These are phyloP conservation scores for Rhizoctonia solani DNA, from an alignment of 1,284 basidiomycete species.

Conservation along the genomic window DNA sequence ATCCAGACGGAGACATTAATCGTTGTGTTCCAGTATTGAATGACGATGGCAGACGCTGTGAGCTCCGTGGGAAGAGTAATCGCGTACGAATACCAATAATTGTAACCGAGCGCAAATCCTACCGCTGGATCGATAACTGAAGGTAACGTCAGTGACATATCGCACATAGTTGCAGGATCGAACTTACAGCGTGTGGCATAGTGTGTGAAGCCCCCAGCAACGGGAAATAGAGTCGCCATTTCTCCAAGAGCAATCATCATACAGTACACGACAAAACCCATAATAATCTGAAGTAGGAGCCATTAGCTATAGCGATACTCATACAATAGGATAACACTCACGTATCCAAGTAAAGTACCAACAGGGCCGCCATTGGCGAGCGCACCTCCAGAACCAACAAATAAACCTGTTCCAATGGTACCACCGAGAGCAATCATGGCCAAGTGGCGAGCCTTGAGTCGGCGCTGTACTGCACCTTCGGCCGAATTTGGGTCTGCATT, in stretches of 20 bases:
- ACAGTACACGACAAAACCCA: slow-evolving; percentile 47
- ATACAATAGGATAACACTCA: slow-evolving; percentile 46
- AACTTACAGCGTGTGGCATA: slow-evolving; percentile 25
- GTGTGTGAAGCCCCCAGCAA: slow-evolving; percentile 48
- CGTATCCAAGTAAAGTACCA: slow-evolving; percentile 48
- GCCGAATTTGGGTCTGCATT: slow-evolving; percentile 5
- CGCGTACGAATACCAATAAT: slow-evolving; percentile 55
- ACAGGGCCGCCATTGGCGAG: slow-evolving; percentile 52
- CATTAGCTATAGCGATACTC: slow-evolving; percentile 26
- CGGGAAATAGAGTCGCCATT: slow-evolving; percentile 51
- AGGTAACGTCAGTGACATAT: neutral
- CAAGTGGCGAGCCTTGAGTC: slow-evolving; percentile 44
- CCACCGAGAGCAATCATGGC: slow-evolving; percentile 56
- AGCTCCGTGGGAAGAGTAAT: slow-evolving; percentile 44
- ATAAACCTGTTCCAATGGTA: slow-evolving; percentile 55
- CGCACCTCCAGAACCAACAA: slow-evolving; percentile 52
- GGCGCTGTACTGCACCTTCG: slow-evolving; percentile 17
- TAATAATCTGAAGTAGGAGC: slow-evolving; percentile 2
- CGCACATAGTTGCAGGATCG: neutral
- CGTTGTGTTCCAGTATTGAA: slow-evolving; percentile 43
- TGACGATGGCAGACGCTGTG: slow-evolving; percentile 48
- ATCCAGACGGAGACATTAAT: slow-evolving; percentile 51
- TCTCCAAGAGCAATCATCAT: slow-evolving; percentile 50
- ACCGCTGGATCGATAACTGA: slow-evolving; percentile 51
- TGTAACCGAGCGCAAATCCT: slow-evolving; percentile 60